phyloP scores from a whole-genome alignment of 257 asterid species.

The Rehmannia glutinosa region DNA sequence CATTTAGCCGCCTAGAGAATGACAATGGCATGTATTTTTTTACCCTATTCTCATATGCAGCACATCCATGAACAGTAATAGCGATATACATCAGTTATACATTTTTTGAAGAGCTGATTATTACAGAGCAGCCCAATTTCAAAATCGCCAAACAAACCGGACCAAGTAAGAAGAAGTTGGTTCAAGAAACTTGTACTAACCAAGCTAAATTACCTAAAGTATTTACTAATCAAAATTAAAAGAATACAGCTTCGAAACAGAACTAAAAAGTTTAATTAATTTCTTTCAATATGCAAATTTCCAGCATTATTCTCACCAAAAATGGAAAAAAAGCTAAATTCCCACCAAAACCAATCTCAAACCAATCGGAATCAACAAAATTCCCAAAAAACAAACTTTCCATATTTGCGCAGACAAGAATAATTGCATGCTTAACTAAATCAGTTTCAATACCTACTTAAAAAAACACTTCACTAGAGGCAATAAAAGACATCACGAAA shows the following conservation, averaged over 20 bases:
- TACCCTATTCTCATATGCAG: not conserved
- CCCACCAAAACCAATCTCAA: not conserved
- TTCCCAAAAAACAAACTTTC: slow-evolving; percentile 17
- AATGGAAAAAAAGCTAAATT: not conserved
- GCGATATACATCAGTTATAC: not conserved
- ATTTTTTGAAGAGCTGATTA: not conserved
- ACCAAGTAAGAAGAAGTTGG: not conserved
- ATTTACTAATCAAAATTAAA: not conserved
- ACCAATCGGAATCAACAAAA: not conserved
- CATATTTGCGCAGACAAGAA: slow-evolving; percentile 25
- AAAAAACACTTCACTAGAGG: not conserved
- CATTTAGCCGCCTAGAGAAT: not conserved
- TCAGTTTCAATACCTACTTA: not conserved
- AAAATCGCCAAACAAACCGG: not conserved
- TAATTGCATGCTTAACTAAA: slow-evolving; percentile 11
- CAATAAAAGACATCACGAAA: not conserved
- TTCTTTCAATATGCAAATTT: not conserved
- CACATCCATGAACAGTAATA: not conserved
- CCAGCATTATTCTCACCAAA: slow-evolving; percentile 4
- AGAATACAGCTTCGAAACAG: not conserved
- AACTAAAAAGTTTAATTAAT: not conserved
- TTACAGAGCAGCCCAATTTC: not conserved
- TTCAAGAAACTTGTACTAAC: too few relatives aligned
- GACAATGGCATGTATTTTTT: not conserved
- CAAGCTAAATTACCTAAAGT: not conserved